These are phyloP conservation scores for Trichocladium uniseriatum DNA, from an alignment of 495 filamentous ascomycete species.

Conservation along the genomic window DNA sequence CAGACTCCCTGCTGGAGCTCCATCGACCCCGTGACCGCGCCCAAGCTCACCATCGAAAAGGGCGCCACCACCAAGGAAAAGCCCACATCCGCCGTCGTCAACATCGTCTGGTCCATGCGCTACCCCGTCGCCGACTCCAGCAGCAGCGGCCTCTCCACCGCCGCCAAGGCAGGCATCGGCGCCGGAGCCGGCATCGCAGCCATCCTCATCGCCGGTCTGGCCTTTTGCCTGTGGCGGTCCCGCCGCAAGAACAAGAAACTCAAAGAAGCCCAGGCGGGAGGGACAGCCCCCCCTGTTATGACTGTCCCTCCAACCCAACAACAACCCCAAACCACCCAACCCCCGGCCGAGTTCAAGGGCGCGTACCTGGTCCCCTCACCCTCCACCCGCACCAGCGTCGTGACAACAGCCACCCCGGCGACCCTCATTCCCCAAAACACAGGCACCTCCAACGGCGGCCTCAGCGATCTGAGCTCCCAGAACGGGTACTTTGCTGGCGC, in stretches of 20 bases:
- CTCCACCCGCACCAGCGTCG: neutral
- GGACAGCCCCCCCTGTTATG: neutral
- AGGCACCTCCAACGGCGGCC: conserved; percentile 9
- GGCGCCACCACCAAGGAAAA: conserved; percentile 9
- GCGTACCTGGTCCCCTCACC: neutral
- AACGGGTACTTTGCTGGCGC: neutral
- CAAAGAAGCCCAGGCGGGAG: neutral
- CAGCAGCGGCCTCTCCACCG: conserved; percentile 15
- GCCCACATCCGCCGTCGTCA: conserved; percentile 24
- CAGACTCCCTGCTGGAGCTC: conserved; percentile 23
- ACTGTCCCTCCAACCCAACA: neutral
- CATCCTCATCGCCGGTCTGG: conserved; percentile 14
- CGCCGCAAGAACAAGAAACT: conserved; percentile 19
- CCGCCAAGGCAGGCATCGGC: conserved; percentile 23
- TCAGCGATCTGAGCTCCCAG: conserved; percentile 14
- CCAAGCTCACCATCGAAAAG: conserved; percentile 13
- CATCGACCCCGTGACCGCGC: neutral
- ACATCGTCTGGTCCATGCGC: conserved; percentile 23
- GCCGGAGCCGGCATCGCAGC: conserved; percentile 17
- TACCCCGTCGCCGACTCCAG: conserved; percentile 12
- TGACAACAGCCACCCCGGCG: neutral
- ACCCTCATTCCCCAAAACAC: conserved; percentile 11
- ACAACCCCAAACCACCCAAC: neutral
- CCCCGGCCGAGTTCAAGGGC: neutral
- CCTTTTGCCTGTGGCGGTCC: conserved; percentile 12